These are phyloP conservation scores for Whalleya microplaca DNA, from an alignment of 2,329 filamentous ascomycete species.

Conservation along the genomic window DNA sequence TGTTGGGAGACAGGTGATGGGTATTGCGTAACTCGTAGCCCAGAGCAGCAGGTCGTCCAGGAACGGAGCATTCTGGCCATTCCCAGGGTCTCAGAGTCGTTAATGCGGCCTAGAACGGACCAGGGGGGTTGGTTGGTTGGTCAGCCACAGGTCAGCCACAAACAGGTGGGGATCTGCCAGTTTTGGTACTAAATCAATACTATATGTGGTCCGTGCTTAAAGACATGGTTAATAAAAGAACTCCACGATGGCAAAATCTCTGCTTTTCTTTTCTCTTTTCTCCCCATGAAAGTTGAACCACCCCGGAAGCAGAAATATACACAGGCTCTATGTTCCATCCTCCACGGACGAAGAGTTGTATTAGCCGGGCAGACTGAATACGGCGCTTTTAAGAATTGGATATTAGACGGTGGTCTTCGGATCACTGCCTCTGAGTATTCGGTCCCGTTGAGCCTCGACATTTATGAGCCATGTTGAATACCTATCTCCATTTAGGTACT, in stretches of 20 bases:
- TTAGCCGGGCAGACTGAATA: conserved; percentile 59
- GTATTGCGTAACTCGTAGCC: conserved; percentile 23
- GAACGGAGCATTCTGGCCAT: conserved; percentile 5
- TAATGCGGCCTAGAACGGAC: conserved; percentile 14
- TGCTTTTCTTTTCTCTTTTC: conserved; percentile 33
- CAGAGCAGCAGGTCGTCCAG: conserved; percentile 8
- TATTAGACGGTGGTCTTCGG: conserved; percentile 47
- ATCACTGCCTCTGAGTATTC: conserved; percentile 49
- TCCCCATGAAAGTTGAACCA: conserved; percentile 57
- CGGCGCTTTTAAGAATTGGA: conserved; percentile 69
- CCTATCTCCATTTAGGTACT: no score
- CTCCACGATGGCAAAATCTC: conserved; percentile 11
- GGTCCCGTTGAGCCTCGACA: conserved; percentile 69
- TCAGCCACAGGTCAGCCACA: neutral
- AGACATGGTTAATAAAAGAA: conserved; percentile 10
- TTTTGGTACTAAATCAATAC: neutral
- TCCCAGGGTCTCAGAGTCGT: conserved; percentile 17
- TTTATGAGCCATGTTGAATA: conserved; percentile 33
- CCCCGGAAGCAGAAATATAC: conserved; percentile 55
- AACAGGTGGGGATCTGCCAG: neutral
- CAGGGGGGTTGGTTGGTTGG: no score
- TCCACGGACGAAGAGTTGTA: conserved; percentile 58
- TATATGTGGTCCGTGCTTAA: neutral
- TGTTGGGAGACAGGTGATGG: conserved; percentile 10
- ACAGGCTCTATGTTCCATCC: conserved; percentile 53